Conservation (phyloP, 257 asterid genomes). For the Solanum medicagineum region DNA sequence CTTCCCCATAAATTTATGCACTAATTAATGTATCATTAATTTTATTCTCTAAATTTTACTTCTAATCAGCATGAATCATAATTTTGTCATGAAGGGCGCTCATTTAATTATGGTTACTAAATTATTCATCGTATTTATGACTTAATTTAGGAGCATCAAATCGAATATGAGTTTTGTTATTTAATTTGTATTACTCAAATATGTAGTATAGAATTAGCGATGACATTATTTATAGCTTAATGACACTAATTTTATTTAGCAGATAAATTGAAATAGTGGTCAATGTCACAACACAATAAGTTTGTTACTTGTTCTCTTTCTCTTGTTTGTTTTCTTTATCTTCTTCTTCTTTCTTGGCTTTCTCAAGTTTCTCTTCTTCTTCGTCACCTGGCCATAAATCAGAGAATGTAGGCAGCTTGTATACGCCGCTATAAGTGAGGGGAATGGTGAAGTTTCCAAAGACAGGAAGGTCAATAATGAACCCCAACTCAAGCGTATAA, state of each 20-base stretch:
- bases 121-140: too few relatives aligned
- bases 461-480: constrained; percentile 56
- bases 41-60: too few relatives aligned
- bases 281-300: background rate
- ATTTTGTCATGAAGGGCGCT: background rate
- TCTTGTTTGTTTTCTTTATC: background rate
- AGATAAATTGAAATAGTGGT: background rate
- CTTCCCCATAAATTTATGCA: too few relatives aligned
- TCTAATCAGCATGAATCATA: too few relatives aligned
- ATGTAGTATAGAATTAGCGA: too few relatives aligned
- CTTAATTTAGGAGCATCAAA: background rate
- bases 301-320: background rate
- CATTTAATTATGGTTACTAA: background rate
- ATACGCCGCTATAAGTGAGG: constrained; percentile 39
- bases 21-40: background rate
- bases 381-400: constrained; percentile 19
- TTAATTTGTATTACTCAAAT: too few relatives aligned
- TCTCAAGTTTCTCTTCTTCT: background rate
- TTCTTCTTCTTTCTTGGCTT: background rate
- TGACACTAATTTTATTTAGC: too few relatives aligned
- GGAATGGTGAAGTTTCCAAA: constrained; percentile 59
- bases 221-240: too few relatives aligned
- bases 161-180: background rate
- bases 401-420: constrained; percentile 53
- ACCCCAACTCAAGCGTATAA: constrained; percentile 33